A percentile compares a stretch with the other conserved stretches of the same genome.
Conservation (phyloP, 2,329 filamentous ascomycete species). For the Pseudocercospora vitis region DNA sequence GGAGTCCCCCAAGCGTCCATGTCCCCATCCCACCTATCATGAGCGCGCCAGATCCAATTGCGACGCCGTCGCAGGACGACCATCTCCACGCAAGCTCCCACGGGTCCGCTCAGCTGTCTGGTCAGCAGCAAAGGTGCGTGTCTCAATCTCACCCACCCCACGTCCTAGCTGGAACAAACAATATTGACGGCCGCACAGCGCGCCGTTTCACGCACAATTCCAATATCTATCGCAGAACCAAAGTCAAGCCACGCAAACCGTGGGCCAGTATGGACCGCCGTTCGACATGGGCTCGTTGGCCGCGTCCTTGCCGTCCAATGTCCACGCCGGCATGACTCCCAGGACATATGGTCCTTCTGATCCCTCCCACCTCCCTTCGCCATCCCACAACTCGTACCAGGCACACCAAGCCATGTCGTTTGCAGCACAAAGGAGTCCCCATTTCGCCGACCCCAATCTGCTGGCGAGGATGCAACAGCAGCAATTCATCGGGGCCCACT, state of each 20-base stretch:
- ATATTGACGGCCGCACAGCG: slow-evolving; percentile 16
- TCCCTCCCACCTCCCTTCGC: slow-evolving; percentile 16
- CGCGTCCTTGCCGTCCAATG: slow-evolving; percentile 19
- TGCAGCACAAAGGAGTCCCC: slow-evolving; percentile 25
- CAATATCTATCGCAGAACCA: slow-evolving; percentile 25
- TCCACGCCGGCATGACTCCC: slow-evolving; percentile 14
- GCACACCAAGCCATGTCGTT: slow-evolving; percentile 21
- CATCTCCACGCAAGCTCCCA: not conserved
- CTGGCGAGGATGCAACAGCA: slow-evolving; percentile 28
- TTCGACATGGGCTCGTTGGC: slow-evolving; percentile 27
- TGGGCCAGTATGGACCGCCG: slow-evolving; percentile 22
- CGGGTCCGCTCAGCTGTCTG: slow-evolving; percentile 2
- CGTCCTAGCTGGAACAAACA: not conserved
- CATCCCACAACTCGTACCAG: slow-evolving; percentile 11
- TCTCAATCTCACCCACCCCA: not conserved
- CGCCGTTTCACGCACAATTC: slow-evolving; percentile 28
- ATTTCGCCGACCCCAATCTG: slow-evolving; percentile 21
- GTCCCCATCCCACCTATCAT: slow-evolving; percentile 10
- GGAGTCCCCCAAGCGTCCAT: slow-evolving; percentile 5
- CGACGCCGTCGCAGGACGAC: slow-evolving; percentile 7
- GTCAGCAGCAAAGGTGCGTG: slow-evolving; percentile 21
- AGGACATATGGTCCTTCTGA: slow-evolving; percentile 22
- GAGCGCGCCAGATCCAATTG: slow-evolving; percentile 11
- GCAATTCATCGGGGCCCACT: slow-evolving; percentile 25
- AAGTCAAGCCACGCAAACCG: slow-evolving; percentile 16